phyloP scores from a whole-genome alignment of 2,329 filamentous ascomycete species.

The Gnomoniopsis smithogilvyi region DNA sequence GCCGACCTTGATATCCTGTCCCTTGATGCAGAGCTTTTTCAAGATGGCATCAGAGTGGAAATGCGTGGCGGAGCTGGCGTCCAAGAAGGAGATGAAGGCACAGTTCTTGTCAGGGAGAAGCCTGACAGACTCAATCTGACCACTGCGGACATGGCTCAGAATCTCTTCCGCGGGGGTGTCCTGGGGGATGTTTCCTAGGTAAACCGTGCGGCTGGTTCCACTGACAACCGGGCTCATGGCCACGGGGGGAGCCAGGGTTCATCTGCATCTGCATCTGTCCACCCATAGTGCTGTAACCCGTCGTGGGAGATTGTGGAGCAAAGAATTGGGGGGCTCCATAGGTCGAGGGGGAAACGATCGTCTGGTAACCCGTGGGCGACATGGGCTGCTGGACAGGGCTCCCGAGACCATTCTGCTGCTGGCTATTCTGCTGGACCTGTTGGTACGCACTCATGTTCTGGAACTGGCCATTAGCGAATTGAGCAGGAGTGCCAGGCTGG shows the following conservation, averaged over 20 bases:
- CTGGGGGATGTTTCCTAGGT: constrained; percentile 96
- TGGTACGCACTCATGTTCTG: constrained; percentile 78
- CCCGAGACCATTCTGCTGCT: constrained; percentile 59
- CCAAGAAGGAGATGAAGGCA: constrained; percentile 98
- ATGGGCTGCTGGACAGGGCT: constrained; percentile 76
- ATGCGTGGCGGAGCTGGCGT: constrained; percentile 95
- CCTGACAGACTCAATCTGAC: constrained; percentile 98
- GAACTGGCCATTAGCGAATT: constrained; percentile 90
- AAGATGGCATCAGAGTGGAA: constrained; percentile 99
- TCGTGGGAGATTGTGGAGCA: constrained; percentile 81
- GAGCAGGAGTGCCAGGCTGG: constrained; percentile 87
- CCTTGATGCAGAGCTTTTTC: constrained; percentile 98
- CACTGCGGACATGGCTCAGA: constrained; percentile 90
- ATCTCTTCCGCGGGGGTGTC: constrained; percentile 98
- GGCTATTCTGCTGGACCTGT: constrained; percentile 50
- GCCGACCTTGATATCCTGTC: constrained; percentile 98
- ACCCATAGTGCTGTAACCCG: constrained; percentile 63
- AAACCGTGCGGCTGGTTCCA: constrained; percentile 93
- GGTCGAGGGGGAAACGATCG: constrained; percentile 80
- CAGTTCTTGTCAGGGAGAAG: constrained; percentile 98
- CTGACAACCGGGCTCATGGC: constrained; percentile 77
- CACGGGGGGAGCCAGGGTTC: constrained; percentile 70
- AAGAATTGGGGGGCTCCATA: constrained; percentile 81
- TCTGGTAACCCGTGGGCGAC: constrained; percentile 80
- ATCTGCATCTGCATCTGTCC: constrained; percentile 55